Base-by-base conservation (phyloP, 805 yeast species). In the Lachancea lanzarotensis region DNA sequence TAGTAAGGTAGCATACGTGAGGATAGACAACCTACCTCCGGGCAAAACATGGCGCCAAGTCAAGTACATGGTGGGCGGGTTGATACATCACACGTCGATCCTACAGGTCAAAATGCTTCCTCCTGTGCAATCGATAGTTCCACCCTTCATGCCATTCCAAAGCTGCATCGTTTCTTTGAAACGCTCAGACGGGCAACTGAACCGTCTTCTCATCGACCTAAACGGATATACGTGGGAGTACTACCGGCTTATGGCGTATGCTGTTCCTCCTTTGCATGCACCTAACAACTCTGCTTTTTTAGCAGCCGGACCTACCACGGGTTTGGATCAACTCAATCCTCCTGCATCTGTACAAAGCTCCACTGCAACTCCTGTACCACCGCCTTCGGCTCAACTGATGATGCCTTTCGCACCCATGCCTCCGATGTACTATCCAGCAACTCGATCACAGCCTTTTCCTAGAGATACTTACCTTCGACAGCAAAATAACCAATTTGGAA, bases 31-130 rank as follows among this genome's bases (percentile, higher is more conserved):
- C 49, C 38, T 63, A 20, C 67, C 67, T 26, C 65, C 63, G 20
- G 61, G 60, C 11, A 61, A 63, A 48, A 55, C 51, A 22, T 63
- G 67, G 67, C 57, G 58, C 38, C 63, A 63, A 40, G 53, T 63
- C 13, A 57, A 57, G 42, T 63, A 63, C 46, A 46, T 62, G 36
- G 53, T 63, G 12, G 66, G 66, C 26, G 63, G 66, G 3, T 57
- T 62, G 35, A 53, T 63, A 27, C 63, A 58, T 41, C 61, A 60
- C 44, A 53, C 57, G 12, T 55, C 54, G 43, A 53, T 63, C 15
- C 30, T 60, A 20, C 54, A 60, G 42, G 62, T 62, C 20, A 61
- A 55, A 47, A 36, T 63, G 42, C 44, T 62, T 25, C 66, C 67
- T 6, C 52, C 62, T 22, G 52, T 62, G 52, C 55, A 65, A 10